These are phyloP conservation scores for Mortierella sp. DNA, from an alignment of 371 early-diverging fungal species.

Conservation along the genomic window DNA sequence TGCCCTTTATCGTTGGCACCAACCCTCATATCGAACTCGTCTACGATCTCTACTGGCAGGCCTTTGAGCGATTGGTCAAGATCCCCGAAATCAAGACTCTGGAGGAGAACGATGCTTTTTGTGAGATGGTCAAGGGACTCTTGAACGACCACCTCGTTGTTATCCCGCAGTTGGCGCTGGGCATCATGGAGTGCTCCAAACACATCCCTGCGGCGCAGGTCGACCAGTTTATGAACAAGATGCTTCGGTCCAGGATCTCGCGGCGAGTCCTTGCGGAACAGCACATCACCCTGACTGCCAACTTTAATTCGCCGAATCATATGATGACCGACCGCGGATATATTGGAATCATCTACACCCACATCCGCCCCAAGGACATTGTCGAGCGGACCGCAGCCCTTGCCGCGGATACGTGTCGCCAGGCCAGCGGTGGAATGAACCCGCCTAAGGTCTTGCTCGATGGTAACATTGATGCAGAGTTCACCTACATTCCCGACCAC, in stretches of 20 bases:
- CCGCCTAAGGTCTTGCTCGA: conserved; percentile 71
- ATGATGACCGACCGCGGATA: conserved; percentile 61
- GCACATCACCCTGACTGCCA: conserved; percentile 86
- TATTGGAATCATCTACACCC: conserved; percentile 73
- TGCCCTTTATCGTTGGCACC: conserved; percentile 94
- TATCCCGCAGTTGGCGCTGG: conserved; percentile 90
- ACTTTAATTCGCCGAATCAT: conserved; percentile 63
- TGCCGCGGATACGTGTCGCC: conserved; percentile 53
- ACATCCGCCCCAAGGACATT: conserved; percentile 68
- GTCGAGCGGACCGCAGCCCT: conserved; percentile 59
- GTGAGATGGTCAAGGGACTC: conserved; percentile 76
- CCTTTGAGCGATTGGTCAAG: conserved; percentile 85
- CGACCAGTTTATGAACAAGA: conserved; percentile 91
- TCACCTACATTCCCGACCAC: conserved; percentile 92
- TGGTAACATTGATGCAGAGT: conserved; percentile 72
- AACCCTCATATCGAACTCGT: conserved; percentile 92
- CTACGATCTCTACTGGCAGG: conserved; percentile 92
- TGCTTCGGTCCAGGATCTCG: conserved; percentile 92
- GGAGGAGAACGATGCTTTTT: conserved; percentile 84
- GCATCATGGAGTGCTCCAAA: conserved; percentile 83
- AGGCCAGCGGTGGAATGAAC: conserved; percentile 34
- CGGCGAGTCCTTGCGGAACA: conserved; percentile 94
- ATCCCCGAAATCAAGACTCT: conserved; percentile 77
- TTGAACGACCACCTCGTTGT: conserved; percentile 86
- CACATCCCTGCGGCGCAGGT: conserved; percentile 70